These are phyloP conservation scores for Didymella pomorum DNA, from an alignment of 2,329 filamentous ascomycete species.

Conservation along the genomic window DNA sequence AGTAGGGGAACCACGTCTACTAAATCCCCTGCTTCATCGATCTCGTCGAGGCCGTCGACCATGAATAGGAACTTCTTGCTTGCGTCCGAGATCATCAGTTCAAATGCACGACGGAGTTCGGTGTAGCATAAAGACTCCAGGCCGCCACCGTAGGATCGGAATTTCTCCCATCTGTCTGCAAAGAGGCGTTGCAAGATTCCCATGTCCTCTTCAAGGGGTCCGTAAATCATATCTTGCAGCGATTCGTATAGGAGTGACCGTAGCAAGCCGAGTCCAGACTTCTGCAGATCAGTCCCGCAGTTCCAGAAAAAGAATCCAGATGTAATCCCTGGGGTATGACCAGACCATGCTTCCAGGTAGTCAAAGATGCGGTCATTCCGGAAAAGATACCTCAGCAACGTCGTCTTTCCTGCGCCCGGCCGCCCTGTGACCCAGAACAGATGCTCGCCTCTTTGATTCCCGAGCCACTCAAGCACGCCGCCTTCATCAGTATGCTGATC, in stretches of 20 bases:
- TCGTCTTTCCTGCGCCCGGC: slow-evolving; percentile 59
- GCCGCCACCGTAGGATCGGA: slow-evolving; percentile 39
- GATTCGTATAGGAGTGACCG: slow-evolving; percentile 42
- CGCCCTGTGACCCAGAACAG: slow-evolving; percentile 49
- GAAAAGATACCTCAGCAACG: slow-evolving; percentile 53
- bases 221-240: slow-evolving; percentile 45
- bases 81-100: slow-evolving; percentile 38
- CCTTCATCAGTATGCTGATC: slow-evolving; percentile 24
- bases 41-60: slow-evolving; percentile 44
- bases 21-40: slow-evolving; percentile 35
- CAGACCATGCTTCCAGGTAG: slow-evolving; percentile 42
- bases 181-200: slow-evolving; percentile 37
- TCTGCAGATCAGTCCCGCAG: slow-evolving; percentile 39
- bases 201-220: slow-evolving; percentile 37
- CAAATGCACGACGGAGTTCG: slow-evolving; percentile 36
- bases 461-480: slow-evolving; percentile 41
- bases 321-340: slow-evolving; percentile 37
- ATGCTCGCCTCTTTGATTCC: slow-evolving; percentile 34
- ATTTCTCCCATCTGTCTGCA: slow-evolving; percentile 41
- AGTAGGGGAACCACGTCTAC: slow-evolving; percentile 29
- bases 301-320: slow-evolving; percentile 59
- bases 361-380: slow-evolving; percentile 37
- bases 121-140: slow-evolving; percentile 31
- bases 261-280: slow-evolving; percentile 35
- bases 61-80: slow-evolving; percentile 45